Conservation (phyloP, 805 yeast genomes). For the Candida chauliodis region DNA sequence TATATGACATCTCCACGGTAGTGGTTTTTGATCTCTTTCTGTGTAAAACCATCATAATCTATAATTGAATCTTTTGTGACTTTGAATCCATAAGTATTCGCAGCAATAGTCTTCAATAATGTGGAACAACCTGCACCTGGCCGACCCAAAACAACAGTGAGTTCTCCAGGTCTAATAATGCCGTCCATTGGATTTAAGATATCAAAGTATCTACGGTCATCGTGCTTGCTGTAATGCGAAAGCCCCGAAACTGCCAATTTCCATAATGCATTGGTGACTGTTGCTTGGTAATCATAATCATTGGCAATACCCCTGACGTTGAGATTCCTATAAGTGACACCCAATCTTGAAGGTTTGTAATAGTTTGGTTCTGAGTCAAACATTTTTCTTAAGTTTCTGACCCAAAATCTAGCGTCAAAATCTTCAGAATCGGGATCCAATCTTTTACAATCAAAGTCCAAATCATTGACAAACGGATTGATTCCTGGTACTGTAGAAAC, state of each 20-base stretch:
- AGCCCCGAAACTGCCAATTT: slow-evolving; percentile 13
- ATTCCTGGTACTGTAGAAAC: slow-evolving; percentile 52
- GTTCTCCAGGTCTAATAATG: slow-evolving; percentile 26
- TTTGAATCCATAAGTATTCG: slow-evolving; percentile 32
- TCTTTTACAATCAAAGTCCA: slow-evolving; percentile 23
- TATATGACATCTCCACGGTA: slow-evolving; percentile 34
- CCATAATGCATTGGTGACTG: slow-evolving; percentile 41
- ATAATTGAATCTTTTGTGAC: slow-evolving; percentile 27
- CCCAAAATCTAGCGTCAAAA: slow-evolving; percentile 63
- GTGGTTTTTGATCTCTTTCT: slow-evolving; percentile 20
- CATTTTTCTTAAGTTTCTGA: slow-evolving; percentile 56
- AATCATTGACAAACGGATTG: slow-evolving; percentile 26
- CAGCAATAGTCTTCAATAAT: slow-evolving; percentile 31
- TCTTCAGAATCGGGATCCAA: slow-evolving; percentile 56
- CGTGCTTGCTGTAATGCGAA: slow-evolving; percentile 7
- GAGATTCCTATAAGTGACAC: slow-evolving; percentile 55
- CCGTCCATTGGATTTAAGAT: slow-evolving; percentile 64
- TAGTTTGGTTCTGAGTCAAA: slow-evolving; percentile 53
- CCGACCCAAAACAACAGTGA: slow-evolving; percentile 36
- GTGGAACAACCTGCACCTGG: slow-evolving; percentile 40
- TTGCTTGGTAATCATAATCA: slow-evolving; percentile 54
- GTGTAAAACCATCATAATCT: slow-evolving; percentile 30
- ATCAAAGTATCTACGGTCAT: slow-evolving; percentile 31
- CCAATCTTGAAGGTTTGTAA: slow-evolving; percentile 57
- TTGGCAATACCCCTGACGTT: slow-evolving; percentile 51